Evolutionary conservation across 139 green algal genomes (phyloP).

Genomic region (Zygnema cylindricum): DNA sequence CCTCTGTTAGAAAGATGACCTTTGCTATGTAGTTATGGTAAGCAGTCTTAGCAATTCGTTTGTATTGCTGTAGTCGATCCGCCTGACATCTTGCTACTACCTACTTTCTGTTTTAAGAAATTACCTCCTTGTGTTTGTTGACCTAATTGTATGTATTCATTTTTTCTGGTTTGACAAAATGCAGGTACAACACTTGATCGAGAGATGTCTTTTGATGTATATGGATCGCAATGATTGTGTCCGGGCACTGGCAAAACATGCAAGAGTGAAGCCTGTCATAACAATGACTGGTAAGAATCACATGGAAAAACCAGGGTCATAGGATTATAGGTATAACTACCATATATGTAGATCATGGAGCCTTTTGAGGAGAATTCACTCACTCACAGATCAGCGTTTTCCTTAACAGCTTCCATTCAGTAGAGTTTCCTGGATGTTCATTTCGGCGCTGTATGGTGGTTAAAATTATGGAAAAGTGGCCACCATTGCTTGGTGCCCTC

Average conservation of each 20-base stretch:
- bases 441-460: too few relatives aligned
- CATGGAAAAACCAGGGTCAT: not conserved
- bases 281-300: constrained; percentile 36
- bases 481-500: too few relatives aligned
- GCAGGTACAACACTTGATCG: constrained; percentile 58
- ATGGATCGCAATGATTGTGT: constrained; percentile 56
- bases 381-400: too few relatives aligned
- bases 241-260: constrained; percentile 46
- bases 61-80: not conserved
- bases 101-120: too few relatives aligned
- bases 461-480: too few relatives aligned
- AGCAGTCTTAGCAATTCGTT: not conserved
- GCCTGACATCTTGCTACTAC: not conserved
- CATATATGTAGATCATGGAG: not conserved
- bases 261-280: constrained; percentile 55
- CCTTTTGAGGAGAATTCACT: not conserved
- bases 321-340: not conserved
- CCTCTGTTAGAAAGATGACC: not conserved
- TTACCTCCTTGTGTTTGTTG: too few relatives aligned
- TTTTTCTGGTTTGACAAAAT: too few relatives aligned
- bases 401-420: too few relatives aligned
- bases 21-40: not conserved
- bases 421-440: too few relatives aligned
- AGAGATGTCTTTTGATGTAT: constrained; percentile 48
- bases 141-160: too few relatives aligned